These are phyloP conservation scores for Aspergillus ruber DNA, from an alignment of 2,329 filamentous ascomycete genomes.

Conservation along the genomic window DNA sequence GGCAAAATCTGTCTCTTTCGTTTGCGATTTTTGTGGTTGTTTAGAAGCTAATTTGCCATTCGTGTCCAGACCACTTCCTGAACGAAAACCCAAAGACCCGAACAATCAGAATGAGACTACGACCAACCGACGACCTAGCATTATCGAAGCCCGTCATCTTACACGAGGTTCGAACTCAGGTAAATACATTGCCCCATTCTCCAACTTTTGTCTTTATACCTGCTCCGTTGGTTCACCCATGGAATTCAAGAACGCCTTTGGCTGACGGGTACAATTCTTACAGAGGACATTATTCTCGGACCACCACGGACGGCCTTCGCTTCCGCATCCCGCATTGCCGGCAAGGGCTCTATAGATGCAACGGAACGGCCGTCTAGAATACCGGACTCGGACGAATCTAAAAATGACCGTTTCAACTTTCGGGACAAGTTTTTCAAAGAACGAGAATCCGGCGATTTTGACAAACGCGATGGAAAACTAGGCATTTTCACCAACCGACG, in stretches of 20 bases:
- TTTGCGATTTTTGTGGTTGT: conserved; percentile 1
- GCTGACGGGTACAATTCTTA: conserved; percentile 29
- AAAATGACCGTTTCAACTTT: conserved; percentile 58
- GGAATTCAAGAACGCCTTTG: background rate
- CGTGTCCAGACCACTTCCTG: conserved; percentile 33
- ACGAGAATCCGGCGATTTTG: conserved; percentile 26
- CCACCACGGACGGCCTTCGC: conserved; percentile 78
- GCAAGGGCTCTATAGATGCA: conserved; percentile 41
- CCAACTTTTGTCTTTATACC: background rate
- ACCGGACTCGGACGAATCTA: conserved; percentile 50
- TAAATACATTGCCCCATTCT: conserved; percentile 26
- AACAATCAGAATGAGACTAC: conserved; percentile 28
- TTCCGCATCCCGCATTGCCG: conserved; percentile 57
- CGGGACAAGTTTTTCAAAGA: conserved; percentile 44
- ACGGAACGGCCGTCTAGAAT: conserved; percentile 40
- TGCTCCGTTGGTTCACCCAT: no score
- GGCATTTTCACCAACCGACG: conserved; percentile 28
- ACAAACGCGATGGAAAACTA: conserved; percentile 32
- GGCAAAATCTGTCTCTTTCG: conserved; percentile 18
- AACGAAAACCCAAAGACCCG: conserved; percentile 32
- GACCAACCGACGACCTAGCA: conserved; percentile 30
- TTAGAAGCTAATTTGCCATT: conserved; percentile 16
- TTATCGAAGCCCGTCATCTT: conserved; percentile 40
- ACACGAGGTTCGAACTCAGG: conserved; percentile 45
- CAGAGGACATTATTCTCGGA: conserved; percentile 78